Evolutionary conservation across 2,329 filamentous ascomycete species (phyloP).

Genomic region (Ascochyta fabae): DNA sequence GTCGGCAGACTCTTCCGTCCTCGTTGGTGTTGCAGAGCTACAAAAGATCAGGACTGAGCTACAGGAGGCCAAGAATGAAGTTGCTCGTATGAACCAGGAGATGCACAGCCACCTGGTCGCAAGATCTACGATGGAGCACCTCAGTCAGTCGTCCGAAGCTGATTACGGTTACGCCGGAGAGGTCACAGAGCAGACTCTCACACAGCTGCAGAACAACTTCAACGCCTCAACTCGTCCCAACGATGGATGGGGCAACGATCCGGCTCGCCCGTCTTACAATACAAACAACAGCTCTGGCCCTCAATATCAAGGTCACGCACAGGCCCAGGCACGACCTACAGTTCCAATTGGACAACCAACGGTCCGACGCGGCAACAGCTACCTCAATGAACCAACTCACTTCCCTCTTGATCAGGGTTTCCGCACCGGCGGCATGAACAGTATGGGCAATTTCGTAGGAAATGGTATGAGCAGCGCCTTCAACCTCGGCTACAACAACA

Average conservation of each 20-base stretch:
- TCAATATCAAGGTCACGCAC: slow-evolving; percentile 22
- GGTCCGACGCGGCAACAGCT: slow-evolving; percentile 41
- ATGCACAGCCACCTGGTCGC: slow-evolving; percentile 68
- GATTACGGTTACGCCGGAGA: slow-evolving; percentile 56
- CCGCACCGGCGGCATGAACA: slow-evolving; percentile 29
- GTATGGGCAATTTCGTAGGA: slow-evolving; percentile 13
- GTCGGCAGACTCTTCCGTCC: slow-evolving; percentile 31
- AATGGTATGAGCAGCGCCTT: slow-evolving; percentile 23
- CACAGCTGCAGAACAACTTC: slow-evolving; percentile 58
- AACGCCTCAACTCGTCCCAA: slow-evolving; percentile 55
- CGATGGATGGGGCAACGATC: slow-evolving; percentile 41
- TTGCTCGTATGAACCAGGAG: slow-evolving; percentile 74
- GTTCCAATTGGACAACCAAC: slow-evolving; percentile 25
- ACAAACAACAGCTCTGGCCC: slow-evolving; percentile 33
- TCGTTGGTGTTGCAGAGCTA: slow-evolving; percentile 63
- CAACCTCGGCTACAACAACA: slow-evolving; percentile 23
- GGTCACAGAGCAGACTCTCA: slow-evolving; percentile 59
- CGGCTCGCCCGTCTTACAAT: slow-evolving; percentile 32
- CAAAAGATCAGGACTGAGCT: slow-evolving; percentile 74
- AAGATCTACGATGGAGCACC: slow-evolving; percentile 65
- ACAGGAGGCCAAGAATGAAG: slow-evolving; percentile 72
- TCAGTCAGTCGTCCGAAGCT: slow-evolving; percentile 58
- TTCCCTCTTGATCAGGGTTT: slow-evolving; percentile 46
- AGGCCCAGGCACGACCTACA: slow-evolving; percentile 29
- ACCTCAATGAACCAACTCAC: slow-evolving; percentile 47